Conservation (phyloP, 164 flowering plant species). For the Dillenia suffruticosa region DNA sequence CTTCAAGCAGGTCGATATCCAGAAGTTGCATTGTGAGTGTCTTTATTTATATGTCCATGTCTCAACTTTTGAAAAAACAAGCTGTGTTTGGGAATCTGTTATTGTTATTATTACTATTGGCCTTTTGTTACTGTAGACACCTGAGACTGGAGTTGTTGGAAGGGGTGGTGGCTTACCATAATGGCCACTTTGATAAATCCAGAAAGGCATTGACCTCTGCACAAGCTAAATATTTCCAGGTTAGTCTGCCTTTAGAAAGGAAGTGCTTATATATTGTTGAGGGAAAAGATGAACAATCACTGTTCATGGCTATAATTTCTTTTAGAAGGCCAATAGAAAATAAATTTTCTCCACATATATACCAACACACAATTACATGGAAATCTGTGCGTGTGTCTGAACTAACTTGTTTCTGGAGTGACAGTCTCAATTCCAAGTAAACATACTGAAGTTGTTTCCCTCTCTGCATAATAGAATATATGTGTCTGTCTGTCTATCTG, state of each 20-base stretch:
- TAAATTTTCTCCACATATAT: no score
- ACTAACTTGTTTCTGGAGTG: no score
- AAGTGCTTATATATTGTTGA: background rate
- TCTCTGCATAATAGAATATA: no score
- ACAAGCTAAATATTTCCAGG: conserved; percentile 59
- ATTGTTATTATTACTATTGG: background rate
- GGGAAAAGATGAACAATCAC: no score
- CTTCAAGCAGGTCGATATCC: conserved; percentile 66
- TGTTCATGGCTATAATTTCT: no score
- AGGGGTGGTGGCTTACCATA: conserved; percentile 88
- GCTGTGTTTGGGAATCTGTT: conserved; percentile 2
- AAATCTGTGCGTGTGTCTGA: no score
- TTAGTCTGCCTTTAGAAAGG: conserved; percentile 10
- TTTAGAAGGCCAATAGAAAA: no score
- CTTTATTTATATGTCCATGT: background rate
- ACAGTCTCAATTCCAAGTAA: no score
- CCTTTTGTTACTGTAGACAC: conserved; percentile 32
- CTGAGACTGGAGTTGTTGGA: conserved; percentile 87
- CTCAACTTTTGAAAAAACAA: background rate
- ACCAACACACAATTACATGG: no score
- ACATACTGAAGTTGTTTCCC: no score
- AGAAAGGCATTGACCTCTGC: conserved; percentile 57
- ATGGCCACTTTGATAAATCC: conserved; percentile 52
- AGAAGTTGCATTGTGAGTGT: conserved; percentile 75
- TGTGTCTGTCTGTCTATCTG: no score